These are phyloP conservation scores for Pseudopithomyces maydicus DNA, from an alignment of 2,329 filamentous ascomycete species.

Conservation along the genomic window DNA sequence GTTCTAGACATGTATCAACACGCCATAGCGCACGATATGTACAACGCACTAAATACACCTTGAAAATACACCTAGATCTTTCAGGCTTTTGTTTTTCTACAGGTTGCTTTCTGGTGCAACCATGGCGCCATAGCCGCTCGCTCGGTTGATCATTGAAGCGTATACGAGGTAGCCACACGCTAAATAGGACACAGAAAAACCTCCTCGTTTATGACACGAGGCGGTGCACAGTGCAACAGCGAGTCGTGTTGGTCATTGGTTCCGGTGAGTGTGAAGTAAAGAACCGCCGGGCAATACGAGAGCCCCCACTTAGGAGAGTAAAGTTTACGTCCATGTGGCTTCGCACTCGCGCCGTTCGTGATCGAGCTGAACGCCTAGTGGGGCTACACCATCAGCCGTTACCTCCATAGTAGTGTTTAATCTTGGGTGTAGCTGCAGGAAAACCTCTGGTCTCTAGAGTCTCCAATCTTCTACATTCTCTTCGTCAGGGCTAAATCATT, in stretches of 20 bases:
- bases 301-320: conserved; percentile 2
- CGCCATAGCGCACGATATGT: not conserved
- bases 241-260: not conserved
- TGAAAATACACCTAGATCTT: conserved; percentile 1
- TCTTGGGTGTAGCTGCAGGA: not conserved
- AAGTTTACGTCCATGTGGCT: conserved; percentile 6
- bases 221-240: not conserved
- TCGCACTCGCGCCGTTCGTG: conserved; percentile 8
- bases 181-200: conserved; percentile 7
- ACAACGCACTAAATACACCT: conserved; percentile 4
- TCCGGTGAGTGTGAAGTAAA: not conserved
- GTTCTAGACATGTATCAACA: not conserved
- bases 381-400: conserved; percentile 11
- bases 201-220: not conserved
- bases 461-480: not conserved
- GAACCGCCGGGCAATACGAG: conserved; percentile 1
- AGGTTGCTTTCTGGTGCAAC: conserved; percentile 6
- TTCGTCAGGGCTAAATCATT: not conserved
- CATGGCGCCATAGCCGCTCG: conserved; percentile 9
- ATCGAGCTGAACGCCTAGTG: conserved; percentile 12
- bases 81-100: not conserved
- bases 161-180: conserved; percentile 10
- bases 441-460: not conserved
- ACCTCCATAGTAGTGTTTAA: not conserved
- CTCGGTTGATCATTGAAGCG: not conserved